Evolutionary conservation across 495 filamentous ascomycete genomes (phyloP).

Genomic region (Penicillium soppii): DNA sequence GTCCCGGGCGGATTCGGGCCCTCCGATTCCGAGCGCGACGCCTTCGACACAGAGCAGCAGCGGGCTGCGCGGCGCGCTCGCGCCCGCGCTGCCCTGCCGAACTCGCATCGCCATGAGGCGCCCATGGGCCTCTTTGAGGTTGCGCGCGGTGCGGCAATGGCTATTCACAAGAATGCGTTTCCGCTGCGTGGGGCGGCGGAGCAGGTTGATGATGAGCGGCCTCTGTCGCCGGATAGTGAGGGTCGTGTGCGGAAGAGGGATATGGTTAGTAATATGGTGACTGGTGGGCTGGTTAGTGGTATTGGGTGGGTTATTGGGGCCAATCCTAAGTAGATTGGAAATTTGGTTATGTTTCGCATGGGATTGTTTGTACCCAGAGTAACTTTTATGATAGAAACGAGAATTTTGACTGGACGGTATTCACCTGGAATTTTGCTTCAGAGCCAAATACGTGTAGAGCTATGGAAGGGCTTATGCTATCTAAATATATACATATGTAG

Average conservation of each 20-base stretch:
- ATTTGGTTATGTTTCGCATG: too few relatives aligned
- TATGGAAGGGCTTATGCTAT: too few relatives aligned
- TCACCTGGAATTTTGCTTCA: too few relatives aligned
- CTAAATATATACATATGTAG: too few relatives aligned
- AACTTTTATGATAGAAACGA: slow-evolving; percentile 4
- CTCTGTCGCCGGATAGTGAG: slow-evolving; percentile 27
- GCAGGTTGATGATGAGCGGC: slow-evolving; percentile 23
- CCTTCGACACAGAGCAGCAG: slow-evolving; percentile 42
- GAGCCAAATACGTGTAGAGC: too few relatives aligned
- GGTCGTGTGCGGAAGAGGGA: slow-evolving; percentile 72
- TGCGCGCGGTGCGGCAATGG: slow-evolving; percentile 76
- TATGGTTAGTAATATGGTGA: slow-evolving; percentile 74
- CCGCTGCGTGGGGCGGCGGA: slow-evolving; percentile 40
- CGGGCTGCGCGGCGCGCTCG: slow-evolving; percentile 36
- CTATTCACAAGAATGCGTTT: slow-evolving; percentile 64
- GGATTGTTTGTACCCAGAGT: too few relatives aligned
- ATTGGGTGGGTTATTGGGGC: slow-evolving; percentile 85
- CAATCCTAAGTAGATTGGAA: slow-evolving; percentile 44
- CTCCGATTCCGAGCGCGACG: slow-evolving; percentile 45
- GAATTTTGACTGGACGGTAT: not conserved
- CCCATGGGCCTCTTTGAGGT: slow-evolving; percentile 95
- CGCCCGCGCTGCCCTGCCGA: slow-evolving; percentile 32
- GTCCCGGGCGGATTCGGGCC: slow-evolving; percentile 68
- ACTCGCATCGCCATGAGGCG: slow-evolving; percentile 61
- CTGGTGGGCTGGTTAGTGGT: slow-evolving; percentile 70